Percentiles rank a stretch among this genome's conserved stretches.
These are phyloP conservation scores for Gautieria morchelliformis DNA, from an alignment of 768 basidiomycete species.

Conservation along the genomic window DNA sequence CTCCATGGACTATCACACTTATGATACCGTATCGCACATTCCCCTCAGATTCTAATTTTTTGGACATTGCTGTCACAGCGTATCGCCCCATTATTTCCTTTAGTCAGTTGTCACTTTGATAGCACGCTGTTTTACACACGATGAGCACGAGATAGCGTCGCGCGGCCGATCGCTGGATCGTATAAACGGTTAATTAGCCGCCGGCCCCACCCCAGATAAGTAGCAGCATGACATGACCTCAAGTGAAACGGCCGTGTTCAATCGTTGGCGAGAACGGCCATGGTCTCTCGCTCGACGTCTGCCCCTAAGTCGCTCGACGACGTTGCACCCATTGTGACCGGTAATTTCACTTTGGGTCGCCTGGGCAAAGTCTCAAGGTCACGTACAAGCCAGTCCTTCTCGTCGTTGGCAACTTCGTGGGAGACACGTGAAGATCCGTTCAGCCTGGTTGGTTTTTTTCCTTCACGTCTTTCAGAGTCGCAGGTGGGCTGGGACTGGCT, in stretches of 20 bases:
- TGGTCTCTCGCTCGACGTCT: conserved; percentile 24
- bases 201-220: too few species aligned
- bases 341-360: not conserved
- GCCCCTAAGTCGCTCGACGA: conserved; percentile 14
- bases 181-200: too few species aligned
- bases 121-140: too few species aligned
- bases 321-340: not conserved
- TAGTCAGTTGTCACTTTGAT: too few species aligned
- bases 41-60: too few species aligned
- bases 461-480: conserved; percentile 21
- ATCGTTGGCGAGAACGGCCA: not conserved
- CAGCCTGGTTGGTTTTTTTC: conserved; percentile 40
- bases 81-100: too few species aligned
- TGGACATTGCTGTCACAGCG: too few species aligned
- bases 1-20: not conserved
- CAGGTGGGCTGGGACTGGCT: conserved; percentile 34
- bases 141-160: too few species aligned
- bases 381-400: not conserved
- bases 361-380: not conserved
- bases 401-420: conserved; percentile 1
- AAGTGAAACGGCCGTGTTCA: not conserved
- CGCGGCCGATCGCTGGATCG: too few species aligned
- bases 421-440: conserved; percentile 35
- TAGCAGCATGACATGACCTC: too few species aligned
- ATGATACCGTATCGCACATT: too few species aligned